Base-by-base conservation (phyloP, 2,329 filamentous ascomycete genomes). In the Chrysoporthe cubensis region DNA sequence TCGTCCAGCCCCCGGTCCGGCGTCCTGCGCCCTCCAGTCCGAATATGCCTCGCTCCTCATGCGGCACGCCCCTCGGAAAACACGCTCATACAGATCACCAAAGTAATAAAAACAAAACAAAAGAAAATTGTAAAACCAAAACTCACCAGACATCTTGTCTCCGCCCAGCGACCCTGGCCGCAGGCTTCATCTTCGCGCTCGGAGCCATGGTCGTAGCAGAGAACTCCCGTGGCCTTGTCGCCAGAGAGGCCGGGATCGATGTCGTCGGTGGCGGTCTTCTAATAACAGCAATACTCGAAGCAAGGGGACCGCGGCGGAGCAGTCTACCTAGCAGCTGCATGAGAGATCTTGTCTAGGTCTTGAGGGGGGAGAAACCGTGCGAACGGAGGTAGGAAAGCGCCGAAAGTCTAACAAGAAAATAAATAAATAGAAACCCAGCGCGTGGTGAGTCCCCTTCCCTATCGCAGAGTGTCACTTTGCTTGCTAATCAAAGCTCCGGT, bases 131-230 rank as follows among this genome's bases (percentile, higher is more conserved):
- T 44, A 7, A 13, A 32, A 26, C 26, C 46, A 9, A 61, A 66
- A 60, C 77, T 76, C 66, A 79, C 79, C 79, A 81, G 16, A 81
- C 79, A 78, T 81, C 77, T 59, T 80, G 78, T 66, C 77, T 73
- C 69, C 78, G 76, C n/a, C 78, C 76, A 13, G 78, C 75, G 57
- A 81, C 79, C 44, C 79, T 73, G 40, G 79, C 79, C 8, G 79
- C 79, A 52, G 79, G 78, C 74, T 79, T 76, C 46, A 80, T 74
- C 73, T 80, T 80, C 3, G 68, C 72, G 42, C 75, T 74, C 21
- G 74, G 71, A 64, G 76, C 67, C 76, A 79, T 79, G 26, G 73
- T 72, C 34, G 75, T 72, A 16, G 42, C n/a, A 18, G 40, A 58
- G 18, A 64, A 43, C 9, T 43, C 42, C 21, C 42, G 42, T 40